Evolutionary conservation across 2,329 filamentous ascomycete species (phyloP).

Genomic region (Drechslerella dactyloides): DNA sequence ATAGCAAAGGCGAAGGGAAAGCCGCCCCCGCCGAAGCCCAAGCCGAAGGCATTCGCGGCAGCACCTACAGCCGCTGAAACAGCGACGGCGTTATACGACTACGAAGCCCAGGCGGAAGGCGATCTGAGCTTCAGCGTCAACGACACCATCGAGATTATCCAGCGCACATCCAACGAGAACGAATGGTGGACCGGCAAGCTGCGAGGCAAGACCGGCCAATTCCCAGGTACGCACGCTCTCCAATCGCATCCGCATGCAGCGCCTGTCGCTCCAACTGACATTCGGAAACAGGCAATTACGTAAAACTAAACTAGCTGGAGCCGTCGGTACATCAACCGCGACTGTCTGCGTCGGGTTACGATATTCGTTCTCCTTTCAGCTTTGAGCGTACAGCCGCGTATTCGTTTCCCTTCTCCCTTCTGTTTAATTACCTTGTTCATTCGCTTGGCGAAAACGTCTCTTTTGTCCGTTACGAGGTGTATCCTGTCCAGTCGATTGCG

Average conservation of each 20-base stretch:
- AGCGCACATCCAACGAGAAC: conserved; percentile 84
- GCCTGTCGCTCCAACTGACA: conserved; percentile 57
- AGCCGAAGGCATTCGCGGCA: conserved; percentile 73
- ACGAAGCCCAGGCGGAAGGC: conserved; percentile 91
- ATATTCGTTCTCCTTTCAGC: too few species aligned
- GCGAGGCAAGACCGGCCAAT: conserved; percentile 82
- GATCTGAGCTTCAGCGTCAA: conserved; percentile 89
- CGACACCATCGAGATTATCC: conserved; percentile 86
- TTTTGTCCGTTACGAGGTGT: conserved; percentile 5
- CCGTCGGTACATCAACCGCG: neutral
- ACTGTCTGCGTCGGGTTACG: neutral
- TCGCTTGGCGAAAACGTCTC: conserved; percentile 13
- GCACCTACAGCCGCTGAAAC: conserved; percentile 62
- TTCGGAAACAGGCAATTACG: conserved; percentile 60
- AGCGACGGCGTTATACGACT: conserved; percentile 92
- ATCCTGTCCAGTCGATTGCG: neutral
- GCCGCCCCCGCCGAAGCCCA: conserved; percentile 77
- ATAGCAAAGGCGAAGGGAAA: conserved; percentile 71
- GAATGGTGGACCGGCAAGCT: conserved; percentile 95
- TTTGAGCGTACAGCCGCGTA: too few species aligned
- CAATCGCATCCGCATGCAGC: conserved; percentile 64
- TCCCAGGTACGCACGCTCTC: conserved; percentile 69
- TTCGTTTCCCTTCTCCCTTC: conserved; percentile 7
- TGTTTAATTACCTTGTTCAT: conserved; percentile 11
- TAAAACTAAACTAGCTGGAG: conserved; percentile 58